Base-by-base conservation (phyloP, 306 rosid genomes). In the Acacia confusa region DNA sequence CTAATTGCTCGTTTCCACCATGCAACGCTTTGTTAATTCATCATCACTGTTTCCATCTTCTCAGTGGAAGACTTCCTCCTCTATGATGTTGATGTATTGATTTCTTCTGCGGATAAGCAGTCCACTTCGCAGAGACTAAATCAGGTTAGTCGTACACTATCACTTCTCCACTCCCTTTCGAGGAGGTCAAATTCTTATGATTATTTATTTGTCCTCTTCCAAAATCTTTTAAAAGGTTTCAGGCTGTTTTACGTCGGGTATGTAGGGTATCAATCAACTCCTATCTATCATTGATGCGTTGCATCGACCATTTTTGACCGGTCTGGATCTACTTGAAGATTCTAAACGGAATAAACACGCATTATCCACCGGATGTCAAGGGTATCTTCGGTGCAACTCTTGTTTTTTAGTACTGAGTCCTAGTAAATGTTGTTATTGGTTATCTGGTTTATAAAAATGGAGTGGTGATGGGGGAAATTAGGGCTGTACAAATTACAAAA, bases 61-160 rank as follows among this genome's bases (percentile, higher is more conserved):
- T 27, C 83, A 87, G 94, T 86, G 61, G 94, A 90, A 83, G 94
- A 90, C 75, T 90, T 87, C 71, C 89, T 90, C 70, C 71, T 90
- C 22, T 77, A 76, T 17, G 92, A 87, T 73, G 61, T 83, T 70
- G 69, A 87, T 75, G 83, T 82, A 43, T 52, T 86, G 58, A 61
- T 80, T 50, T 74, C 81, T 22, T 77, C 45, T 15, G 85, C 87
- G 3, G 52, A 72, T 41, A 83, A 81, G 47, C 83, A 43, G 52
- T 61, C 85, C 50, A 43, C 78, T 68, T 77, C 87, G 1, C 78
- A 38, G 6, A 41, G 72, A 32, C 66, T 83, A 22, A 86, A 80
- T 24, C 89, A 86, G 91, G 98, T 92, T 64, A 45, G 30, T 44
- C 53, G 63, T 22, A 40, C 69, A 72, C 17, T 30, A 20, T 65